Base-by-base conservation (phyloP, 768 basidiomycete species). In the Peribolospora kevripleyi region DNA sequence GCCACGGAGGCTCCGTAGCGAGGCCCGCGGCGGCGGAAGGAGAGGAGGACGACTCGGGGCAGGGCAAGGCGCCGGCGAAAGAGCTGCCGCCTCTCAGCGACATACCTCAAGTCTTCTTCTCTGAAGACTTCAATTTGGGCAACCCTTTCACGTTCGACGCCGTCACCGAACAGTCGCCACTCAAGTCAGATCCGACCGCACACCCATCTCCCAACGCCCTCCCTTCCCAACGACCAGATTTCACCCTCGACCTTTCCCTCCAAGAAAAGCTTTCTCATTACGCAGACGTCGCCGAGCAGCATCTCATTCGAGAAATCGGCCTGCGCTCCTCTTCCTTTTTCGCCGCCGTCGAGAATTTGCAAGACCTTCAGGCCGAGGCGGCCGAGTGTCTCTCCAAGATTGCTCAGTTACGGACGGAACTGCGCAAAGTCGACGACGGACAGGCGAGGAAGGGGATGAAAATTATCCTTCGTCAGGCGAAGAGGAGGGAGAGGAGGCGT, bases 281-380 rank as follows among this genome's bases (percentile, higher is more conserved):
- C 63, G 80, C 90, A 2, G 93, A 95, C 65, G 82, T 82, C 0
- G 76, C 97, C 58, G 93, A 98, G 65, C 79, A 86, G 57, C 91
- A 98, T 67, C 81, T 98, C 55, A 77, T 90, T 4, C 79, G 79
- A 57, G 93, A 97, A 68, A 90, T 98, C 48, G 82, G 82, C 7
- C 71, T 82, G 7, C 81, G 91, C 10, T 85, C 88, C 0, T 76
- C 84, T 0, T 86, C 87, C 1, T 98, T 98, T 75, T 98, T 97
- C 63, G 81, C 90, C 4, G 93, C 93, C 6, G 76, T 98, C 43
- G 76, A 86, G 6, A 98, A 98, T 66, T 73, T 98, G 6, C 84
- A 93, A 63, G 82, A 86, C 59, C 75, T 98, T 8, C 86, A 88
- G 63, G 76, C 82, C 5, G 86, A 93, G 65, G 90, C 87, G 0